A percentile compares a stretch with the other conserved stretches of the same genome.
phyloP scores from a whole-genome alignment of 208 protist species.

The Porcisia hertigi region DNA sequence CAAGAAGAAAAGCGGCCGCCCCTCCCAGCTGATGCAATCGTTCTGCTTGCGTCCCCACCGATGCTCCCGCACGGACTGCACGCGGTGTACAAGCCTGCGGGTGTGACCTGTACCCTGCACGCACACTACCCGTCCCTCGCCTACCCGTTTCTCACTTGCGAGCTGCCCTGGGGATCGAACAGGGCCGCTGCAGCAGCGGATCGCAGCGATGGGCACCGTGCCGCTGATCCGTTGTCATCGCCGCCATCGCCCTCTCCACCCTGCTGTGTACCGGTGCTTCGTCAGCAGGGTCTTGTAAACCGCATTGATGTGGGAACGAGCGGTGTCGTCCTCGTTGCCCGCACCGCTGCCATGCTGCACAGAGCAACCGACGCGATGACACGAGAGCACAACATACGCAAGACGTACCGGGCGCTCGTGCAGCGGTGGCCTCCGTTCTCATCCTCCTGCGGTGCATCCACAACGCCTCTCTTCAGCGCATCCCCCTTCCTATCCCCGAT shows the following conservation, averaged over 20 bases:
- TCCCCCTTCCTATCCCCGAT: constrained; percentile 27
- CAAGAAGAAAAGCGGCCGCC: not conserved
- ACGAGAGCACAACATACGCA: constrained; percentile 42
- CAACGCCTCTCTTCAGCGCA: constrained; percentile 14
- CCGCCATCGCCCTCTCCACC: not conserved
- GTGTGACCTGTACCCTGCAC: constrained; percentile 67
- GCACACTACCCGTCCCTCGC: constrained; percentile 49
- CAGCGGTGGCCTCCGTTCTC: constrained; percentile 38
- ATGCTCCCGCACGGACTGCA: constrained; percentile 57
- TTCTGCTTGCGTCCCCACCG: constrained; percentile 10
- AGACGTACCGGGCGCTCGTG: constrained; percentile 67
- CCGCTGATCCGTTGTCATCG: not conserved
- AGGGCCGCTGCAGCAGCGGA: not conserved
- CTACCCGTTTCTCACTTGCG: constrained; percentile 29
- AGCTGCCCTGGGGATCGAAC: constrained; percentile 43
- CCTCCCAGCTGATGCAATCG: not conserved
- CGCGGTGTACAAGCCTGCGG: constrained; percentile 69
- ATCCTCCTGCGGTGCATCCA: not conserved
- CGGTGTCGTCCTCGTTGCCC: constrained; percentile 60
- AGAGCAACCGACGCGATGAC: constrained; percentile 37
- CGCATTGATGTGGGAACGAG: constrained; percentile 85
- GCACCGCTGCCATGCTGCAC: constrained; percentile 31
- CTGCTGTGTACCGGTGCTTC: constrained; percentile 35
- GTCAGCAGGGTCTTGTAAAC: constrained; percentile 82
- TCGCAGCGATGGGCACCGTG: not conserved